Base-by-base conservation (phyloP, 2,329 filamentous ascomycete genomes). In the Aureobasidium mangrovei region DNA sequence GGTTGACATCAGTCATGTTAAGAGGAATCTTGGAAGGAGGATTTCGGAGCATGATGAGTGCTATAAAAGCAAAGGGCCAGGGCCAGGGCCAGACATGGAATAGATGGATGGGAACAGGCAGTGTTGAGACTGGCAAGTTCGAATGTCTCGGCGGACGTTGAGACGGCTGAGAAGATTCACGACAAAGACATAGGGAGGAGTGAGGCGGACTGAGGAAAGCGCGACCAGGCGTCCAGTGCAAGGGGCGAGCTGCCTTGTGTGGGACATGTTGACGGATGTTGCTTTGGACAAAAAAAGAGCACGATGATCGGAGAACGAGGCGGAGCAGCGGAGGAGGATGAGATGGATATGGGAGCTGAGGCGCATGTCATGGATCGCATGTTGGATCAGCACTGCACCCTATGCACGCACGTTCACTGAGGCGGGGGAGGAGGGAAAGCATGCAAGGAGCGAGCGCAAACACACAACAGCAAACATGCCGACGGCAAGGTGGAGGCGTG, bases 11-110 rank as follows among this genome's bases (percentile, higher is more conserved):
- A 28, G 60, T 57, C 27, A 58, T 46, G 9, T 60, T 64, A 47
- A 67, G 62, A 6, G 57, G 55, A 56, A 68, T 59, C 32, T 59
- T 60, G 9, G 65, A 62, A 12, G 64, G 57, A 6, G 58, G 59
- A 43, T 58, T 61, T n/a, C 60, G 63, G 12, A 68, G 61, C 65
- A 68, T 67, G 27, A 41, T 51, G 36, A 12, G 18, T 35, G 33
- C 18, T 51, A 33, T 26, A 35, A 35, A 42, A n/a, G 24, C 26
- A 27, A 26, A 35, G 18, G 18, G 18, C 18, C 18, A 18, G 18
- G 18, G 18, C 18, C 18, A 18, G 18, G 18, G 18, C 18, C 38
- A 43, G 32, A 35, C 33, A 54, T 33, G 4, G 40, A 31, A 45
- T 44, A 7, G 36, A 53, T 44, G 49, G 6, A 18, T 51, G 7